phyloP scores from a whole-genome alignment of 108 stramenopile genomes.

The Mediolabrus comicus region DNA sequence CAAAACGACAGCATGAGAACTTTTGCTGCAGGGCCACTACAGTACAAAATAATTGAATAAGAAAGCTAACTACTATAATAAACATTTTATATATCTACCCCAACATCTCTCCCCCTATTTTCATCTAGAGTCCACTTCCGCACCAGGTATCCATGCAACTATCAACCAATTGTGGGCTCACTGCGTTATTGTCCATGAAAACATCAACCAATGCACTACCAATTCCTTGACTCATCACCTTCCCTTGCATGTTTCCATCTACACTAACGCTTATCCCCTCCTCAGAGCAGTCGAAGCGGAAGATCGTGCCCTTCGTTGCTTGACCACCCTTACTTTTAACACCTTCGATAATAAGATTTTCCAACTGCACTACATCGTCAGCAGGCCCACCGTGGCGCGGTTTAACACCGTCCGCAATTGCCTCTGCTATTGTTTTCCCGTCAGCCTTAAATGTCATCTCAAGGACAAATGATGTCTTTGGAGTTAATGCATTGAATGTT shows the following conservation, averaged over 20 bases:
- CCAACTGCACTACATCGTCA: background rate
- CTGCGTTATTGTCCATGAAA: background rate
- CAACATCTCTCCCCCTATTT: background rate
- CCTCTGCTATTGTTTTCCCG: background rate
- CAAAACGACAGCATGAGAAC: conserved; percentile 67
- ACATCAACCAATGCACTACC: background rate
- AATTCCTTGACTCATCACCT: background rate
- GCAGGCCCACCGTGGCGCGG: background rate
- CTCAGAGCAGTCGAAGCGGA: background rate
- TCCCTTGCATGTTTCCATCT: background rate
- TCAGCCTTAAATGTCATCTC: conserved; percentile 5
- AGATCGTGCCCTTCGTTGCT: background rate
- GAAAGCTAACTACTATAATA: background rate
- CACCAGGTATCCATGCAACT: background rate
- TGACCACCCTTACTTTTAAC: background rate
- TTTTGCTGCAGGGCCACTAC: conserved; percentile 47
- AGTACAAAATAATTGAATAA: background rate
- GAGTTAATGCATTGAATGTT: conserved; percentile 1
- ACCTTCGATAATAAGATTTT: background rate
- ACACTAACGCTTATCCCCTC: background rate
- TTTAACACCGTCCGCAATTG: background rate
- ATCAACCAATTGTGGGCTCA: background rate
- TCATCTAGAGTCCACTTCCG: background rate
- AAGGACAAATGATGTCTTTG: conserved; percentile 5
- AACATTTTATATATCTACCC: background rate